These are phyloP conservation scores for Amorphotheca resinae DNA, from an alignment of 495 filamentous ascomycete species.

Conservation along the genomic window DNA sequence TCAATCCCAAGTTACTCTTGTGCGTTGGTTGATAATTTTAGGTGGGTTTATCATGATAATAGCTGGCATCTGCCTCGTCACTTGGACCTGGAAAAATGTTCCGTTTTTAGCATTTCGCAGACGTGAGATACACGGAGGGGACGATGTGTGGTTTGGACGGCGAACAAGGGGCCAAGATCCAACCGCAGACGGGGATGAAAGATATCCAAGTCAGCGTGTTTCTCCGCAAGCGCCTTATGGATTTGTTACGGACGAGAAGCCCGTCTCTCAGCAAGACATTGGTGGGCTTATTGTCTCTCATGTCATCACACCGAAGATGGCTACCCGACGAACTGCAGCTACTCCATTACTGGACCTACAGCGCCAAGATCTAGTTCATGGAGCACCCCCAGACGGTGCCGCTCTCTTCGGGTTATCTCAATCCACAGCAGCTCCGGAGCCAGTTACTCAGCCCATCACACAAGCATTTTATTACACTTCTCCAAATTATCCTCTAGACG, in stretches of 20 bases:
- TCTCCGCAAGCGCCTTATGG: no score
- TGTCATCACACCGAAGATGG: slow-evolving; percentile 1
- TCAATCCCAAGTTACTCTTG: background rate
- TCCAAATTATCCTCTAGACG: background rate
- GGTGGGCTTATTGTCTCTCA: no score
- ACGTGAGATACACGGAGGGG: slow-evolving; percentile 8
- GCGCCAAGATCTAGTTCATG: slow-evolving; percentile 3
- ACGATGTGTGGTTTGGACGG: slow-evolving; percentile 14
- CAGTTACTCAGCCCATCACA: background rate
- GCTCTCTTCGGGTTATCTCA: slow-evolving; percentile 5
- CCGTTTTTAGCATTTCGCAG: slow-evolving; percentile 1
- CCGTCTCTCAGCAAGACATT: slow-evolving; percentile 4
- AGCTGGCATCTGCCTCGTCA: slow-evolving; percentile 11
- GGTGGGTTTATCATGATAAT: slow-evolving; percentile 16
- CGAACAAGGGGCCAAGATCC: slow-evolving; percentile 3
- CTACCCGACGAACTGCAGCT: slow-evolving; percentile 6
- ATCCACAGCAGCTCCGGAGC: background rate
- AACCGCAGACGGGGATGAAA: slow-evolving; percentile 5
- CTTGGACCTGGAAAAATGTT: slow-evolving; percentile 11
- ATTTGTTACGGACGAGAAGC: no score
- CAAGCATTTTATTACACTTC: slow-evolving; percentile 7
- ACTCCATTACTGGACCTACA: slow-evolving; percentile 1
- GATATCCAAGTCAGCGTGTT: no score
- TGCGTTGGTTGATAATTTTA: slow-evolving; percentile 3
- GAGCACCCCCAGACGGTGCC: slow-evolving; percentile 4